Percentiles rank a stretch among this genome's conserved stretches.
Conservation (phyloP, 2,329 filamentous ascomycete genomes). For the Orbilia blumenaviensis region DNA sequence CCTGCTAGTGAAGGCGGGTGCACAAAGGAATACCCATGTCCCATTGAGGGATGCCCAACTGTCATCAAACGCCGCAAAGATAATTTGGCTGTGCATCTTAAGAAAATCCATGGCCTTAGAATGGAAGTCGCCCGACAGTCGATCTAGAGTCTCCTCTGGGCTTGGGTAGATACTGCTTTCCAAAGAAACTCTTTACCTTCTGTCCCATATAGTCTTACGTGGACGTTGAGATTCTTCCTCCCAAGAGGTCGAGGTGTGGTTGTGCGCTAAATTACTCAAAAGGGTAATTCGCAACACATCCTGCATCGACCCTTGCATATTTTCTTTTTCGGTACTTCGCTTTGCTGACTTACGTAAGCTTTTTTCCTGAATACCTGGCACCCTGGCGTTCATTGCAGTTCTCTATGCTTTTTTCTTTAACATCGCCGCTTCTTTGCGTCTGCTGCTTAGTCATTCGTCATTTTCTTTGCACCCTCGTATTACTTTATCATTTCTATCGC, state of each 20-base stretch:
- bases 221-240: not conserved
- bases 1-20: conserved; percentile 15
- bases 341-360: conserved; percentile 41
- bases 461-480: conserved; percentile 19
- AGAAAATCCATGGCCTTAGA: conserved; percentile 46
- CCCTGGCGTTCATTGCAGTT: conserved; percentile 41
- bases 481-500: not conserved
- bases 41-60: conserved; percentile 45
- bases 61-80: conserved; percentile 52
- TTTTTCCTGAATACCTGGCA: conserved; percentile 37
- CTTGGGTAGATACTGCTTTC: not conserved
- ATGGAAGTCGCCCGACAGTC: conserved; percentile 45
- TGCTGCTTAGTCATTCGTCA: conserved; percentile 2
- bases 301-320: not conserved
- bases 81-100: conserved; percentile 48
- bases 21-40: conserved; percentile 50
- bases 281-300: conserved; percentile 29
- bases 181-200: not conserved
- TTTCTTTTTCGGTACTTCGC: conserved; percentile 3
- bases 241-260: conserved; percentile 10
- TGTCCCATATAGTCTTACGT: not conserved
- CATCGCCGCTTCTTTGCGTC: conserved; percentile 33
- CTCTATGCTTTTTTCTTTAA: not conserved
- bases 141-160: not conserved
- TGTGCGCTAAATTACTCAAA: conserved; percentile 9